phyloP scores from a whole-genome alignment of 208 protist genomes.

The Phytomonas sp. region DNA sequence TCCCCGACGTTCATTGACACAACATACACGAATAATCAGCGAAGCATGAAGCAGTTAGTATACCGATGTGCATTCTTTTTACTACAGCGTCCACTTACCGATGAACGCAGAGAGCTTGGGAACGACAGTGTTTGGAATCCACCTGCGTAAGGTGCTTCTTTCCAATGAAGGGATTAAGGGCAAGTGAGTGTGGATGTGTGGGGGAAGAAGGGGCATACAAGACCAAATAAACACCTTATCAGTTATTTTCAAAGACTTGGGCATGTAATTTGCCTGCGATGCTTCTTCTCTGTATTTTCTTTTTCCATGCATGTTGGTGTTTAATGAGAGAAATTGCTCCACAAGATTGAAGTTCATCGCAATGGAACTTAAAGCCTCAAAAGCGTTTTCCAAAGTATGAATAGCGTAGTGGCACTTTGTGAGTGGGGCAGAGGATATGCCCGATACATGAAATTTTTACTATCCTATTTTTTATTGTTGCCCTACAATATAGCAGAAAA shows the following conservation, averaged over 20 bases:
- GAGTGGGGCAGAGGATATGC: neutral
- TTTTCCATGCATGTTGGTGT: neutral
- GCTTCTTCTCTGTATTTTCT: neutral
- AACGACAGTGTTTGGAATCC: conserved; percentile 3
- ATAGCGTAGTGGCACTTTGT: neutral
- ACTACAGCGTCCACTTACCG: conserved; percentile 45
- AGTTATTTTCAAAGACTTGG: neutral
- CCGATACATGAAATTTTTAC: neutral
- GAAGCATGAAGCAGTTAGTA: conserved; percentile 88
- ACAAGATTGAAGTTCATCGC: neutral
- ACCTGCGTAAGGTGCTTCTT: neutral
- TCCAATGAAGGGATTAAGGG: neutral
- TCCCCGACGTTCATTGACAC: conserved; percentile 74
- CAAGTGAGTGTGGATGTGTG: neutral
- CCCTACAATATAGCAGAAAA: neutral
- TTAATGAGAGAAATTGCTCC: neutral
- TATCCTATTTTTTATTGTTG: neutral
- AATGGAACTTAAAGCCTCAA: neutral
- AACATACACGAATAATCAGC: conserved; percentile 88
- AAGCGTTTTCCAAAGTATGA: neutral
- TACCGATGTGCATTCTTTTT: conserved; percentile 89
- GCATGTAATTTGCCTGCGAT: neutral
- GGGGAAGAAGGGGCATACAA: neutral
- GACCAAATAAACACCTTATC: neutral
- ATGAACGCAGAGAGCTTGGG: conserved; percentile 10